Evolutionary conservation across 2,329 filamentous ascomycete genomes (phyloP).

Genomic region (Didymella keratinophila): DNA sequence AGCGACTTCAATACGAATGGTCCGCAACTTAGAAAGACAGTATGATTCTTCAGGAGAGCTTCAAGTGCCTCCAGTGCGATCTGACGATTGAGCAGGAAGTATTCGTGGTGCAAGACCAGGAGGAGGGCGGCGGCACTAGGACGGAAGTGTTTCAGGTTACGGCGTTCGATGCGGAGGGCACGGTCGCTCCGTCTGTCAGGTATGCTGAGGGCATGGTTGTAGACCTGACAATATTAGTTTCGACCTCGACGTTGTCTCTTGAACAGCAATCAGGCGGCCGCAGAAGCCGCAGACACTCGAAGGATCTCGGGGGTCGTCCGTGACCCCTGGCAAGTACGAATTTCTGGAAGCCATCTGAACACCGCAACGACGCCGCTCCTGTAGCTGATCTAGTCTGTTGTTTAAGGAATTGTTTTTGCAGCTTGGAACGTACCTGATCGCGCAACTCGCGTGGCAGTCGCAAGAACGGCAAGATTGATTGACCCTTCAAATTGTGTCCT

Average conservation of each 20-base stretch:
- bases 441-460: conserved; percentile 48
- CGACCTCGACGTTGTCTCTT: neutral
- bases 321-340: too few species aligned
- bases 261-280: neutral
- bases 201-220: conserved; percentile 38
- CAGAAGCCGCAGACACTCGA: neutral
- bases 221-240: conserved; percentile 33
- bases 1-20: conserved; percentile 46
- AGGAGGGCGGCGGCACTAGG: conserved; percentile 44
- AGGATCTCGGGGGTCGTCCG: neutral
- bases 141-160: conserved; percentile 44
- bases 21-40: conserved; percentile 45
- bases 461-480: conserved; percentile 40
- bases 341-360: too few species aligned
- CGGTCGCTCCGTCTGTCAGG: conserved; percentile 38
- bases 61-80: conserved; percentile 47
- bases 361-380: neutral
- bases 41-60: conserved; percentile 45
- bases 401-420: neutral
- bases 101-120: conserved; percentile 45
- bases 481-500: conserved; percentile 7
- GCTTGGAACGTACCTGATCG: conserved; percentile 38
- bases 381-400: neutral
- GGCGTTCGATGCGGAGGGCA: conserved; percentile 46
- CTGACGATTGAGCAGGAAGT: conserved; percentile 46